Conservation (phyloP, 805 yeast species). For the Hanseniaspora pseudoguilliermondii region DNA sequence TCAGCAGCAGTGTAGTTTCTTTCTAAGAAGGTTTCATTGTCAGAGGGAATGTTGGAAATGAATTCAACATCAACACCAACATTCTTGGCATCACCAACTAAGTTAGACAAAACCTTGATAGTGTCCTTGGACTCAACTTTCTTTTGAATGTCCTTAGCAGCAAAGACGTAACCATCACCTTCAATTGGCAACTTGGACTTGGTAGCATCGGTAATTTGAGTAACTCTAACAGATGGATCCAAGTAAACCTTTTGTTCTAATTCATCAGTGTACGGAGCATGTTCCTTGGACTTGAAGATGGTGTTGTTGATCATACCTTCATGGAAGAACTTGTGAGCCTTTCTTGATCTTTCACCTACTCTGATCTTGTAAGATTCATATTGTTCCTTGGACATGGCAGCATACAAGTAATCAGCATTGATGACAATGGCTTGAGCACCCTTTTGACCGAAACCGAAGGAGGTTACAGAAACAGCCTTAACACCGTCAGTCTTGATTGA, state of each 20-base stretch:
- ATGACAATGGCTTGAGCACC: conserved; percentile 92
- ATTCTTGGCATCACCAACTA: conserved; percentile 39
- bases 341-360: conserved; percentile 71
- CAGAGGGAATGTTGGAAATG: conserved; percentile 63
- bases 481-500: conserved; percentile 89
- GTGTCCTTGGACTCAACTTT: conserved; percentile 33
- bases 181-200: conserved; percentile 23
- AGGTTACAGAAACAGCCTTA: conserved; percentile 92
- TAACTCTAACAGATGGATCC: conserved; percentile 73
- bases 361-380: conserved; percentile 60
- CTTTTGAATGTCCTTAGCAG: conserved; percentile 44
- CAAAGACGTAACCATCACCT: conserved; percentile 36
- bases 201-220: conserved; percentile 12
- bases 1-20: conserved; percentile 82
- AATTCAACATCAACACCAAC: conserved; percentile 98
- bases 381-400: conserved; percentile 57
- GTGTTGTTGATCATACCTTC: conserved; percentile 84
- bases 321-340: conserved; percentile 89
- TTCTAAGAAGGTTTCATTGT: conserved; percentile 81
- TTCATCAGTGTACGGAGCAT: conserved; percentile 84
- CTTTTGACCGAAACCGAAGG: conserved; percentile 99
- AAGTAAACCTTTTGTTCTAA: conserved; percentile 83
- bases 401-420: conserved; percentile 87
- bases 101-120: conserved; percentile 44
- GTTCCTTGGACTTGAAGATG: conserved; percentile 82